Percentiles rank a stretch among this genome's conserved stretches.
These are phyloP conservation scores for Boletus coccyginus DNA, from an alignment of 768 basidiomycete genomes.

Conservation along the genomic window DNA sequence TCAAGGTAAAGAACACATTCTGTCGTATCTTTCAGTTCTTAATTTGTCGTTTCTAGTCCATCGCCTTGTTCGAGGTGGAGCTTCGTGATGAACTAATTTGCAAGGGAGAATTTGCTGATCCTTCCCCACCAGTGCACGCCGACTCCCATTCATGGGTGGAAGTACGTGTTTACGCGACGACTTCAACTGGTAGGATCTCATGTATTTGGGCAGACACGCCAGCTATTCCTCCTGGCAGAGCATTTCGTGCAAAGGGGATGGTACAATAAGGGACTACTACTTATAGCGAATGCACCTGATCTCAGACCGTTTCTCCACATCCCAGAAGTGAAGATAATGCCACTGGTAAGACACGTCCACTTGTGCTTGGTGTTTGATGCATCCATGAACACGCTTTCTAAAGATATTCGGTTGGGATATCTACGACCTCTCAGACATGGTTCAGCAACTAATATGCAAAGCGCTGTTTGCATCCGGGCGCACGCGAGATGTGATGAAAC, in stretches of 20 bases:
- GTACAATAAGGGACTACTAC: not conserved
- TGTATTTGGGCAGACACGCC: not conserved
- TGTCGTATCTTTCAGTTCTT: not conserved
- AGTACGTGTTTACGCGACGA: not conserved
- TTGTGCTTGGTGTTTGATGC: not conserved
- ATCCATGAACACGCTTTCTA: not conserved
- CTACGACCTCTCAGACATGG: not conserved
- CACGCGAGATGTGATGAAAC: not conserved
- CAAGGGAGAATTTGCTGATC: not conserved
- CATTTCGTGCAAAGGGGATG: not conserved
- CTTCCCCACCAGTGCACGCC: not conserved
- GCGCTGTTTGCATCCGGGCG: slow-evolving; percentile 1
- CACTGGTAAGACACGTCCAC: not conserved
- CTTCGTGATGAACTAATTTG: not conserved
- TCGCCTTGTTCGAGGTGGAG: slow-evolving; percentile 4
- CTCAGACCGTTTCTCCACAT: not conserved
- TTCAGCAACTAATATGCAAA: slow-evolving; percentile 7
- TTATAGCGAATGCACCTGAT: not conserved
- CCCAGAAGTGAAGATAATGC: not conserved
- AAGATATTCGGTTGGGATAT: slow-evolving; percentile 16
- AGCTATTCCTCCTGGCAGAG: not conserved
- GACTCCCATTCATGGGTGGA: not conserved
- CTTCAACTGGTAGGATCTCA: not conserved
- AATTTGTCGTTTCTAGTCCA: not conserved
- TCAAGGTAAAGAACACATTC: slow-evolving; percentile 3